These are phyloP conservation scores for Penicillium macrosclerotiorum DNA, from an alignment of 495 filamentous ascomycete genomes.

Conservation along the genomic window DNA sequence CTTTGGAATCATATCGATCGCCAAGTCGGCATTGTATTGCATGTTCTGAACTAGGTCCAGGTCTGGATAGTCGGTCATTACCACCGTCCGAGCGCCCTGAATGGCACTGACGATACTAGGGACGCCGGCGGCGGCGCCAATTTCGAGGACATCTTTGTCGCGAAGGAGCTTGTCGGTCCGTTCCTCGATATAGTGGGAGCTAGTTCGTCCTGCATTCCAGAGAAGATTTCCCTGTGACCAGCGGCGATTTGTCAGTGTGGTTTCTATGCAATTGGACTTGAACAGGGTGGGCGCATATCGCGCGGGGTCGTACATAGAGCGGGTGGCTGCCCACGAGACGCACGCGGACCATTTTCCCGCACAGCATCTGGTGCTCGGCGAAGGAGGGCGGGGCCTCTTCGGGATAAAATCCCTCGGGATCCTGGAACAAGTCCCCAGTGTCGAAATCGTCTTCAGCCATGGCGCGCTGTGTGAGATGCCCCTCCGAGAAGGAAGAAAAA, in stretches of 20 bases:
- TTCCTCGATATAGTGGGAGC: conserved; percentile 73
- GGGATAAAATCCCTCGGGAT: conserved; percentile 74
- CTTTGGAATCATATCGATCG: conserved; percentile 23
- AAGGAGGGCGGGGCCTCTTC: conserved; percentile 67
- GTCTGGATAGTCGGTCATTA: conserved; percentile 90
- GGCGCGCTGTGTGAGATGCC: not conserved
- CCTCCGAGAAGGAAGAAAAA: conserved; percentile 7
- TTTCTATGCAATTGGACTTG: conserved; percentile 1
- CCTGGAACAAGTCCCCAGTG: conserved; percentile 63
- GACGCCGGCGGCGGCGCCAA: conserved; percentile 85
- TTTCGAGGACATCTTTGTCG: conserved; percentile 71
- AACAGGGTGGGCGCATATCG: not conserved
- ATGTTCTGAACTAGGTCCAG: conserved; percentile 75
- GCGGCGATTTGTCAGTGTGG: conserved; percentile 3
- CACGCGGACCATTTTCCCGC: conserved; percentile 64
- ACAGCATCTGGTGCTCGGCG: conserved; percentile 65
- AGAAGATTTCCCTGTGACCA: conserved; percentile 70
- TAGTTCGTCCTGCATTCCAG: conserved; percentile 80
- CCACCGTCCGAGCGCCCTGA: conserved; percentile 65
- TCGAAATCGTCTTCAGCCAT: conserved; percentile 43
- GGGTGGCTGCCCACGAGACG: conserved; percentile 88
- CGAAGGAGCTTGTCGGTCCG: conserved; percentile 53
- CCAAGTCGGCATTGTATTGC: conserved; percentile 63
- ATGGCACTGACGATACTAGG: conserved; percentile 74
- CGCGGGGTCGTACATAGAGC: conserved; percentile 62